A percentile compares a stretch with the other conserved stretches of the same genome.
Evolutionary conservation across 2,329 filamentous ascomycete species (phyloP).

Genomic region (Fusarium circinatum): DNA sequence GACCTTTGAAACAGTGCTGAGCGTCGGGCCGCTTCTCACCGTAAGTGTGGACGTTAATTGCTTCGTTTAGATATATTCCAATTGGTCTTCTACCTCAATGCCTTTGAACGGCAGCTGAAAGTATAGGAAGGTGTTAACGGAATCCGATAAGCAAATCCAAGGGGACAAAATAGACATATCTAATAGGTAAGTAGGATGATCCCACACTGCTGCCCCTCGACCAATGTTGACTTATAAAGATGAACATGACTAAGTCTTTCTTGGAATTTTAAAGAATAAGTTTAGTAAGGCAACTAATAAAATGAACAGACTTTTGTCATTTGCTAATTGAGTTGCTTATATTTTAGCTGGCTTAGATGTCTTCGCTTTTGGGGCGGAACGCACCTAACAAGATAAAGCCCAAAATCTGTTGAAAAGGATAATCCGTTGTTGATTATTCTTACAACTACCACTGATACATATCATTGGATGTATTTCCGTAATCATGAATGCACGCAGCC

Average conservation of each 20-base stretch:
- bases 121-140: neutral
- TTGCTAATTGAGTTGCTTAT: neutral
- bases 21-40: neutral
- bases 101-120: neutral
- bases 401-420: no score
- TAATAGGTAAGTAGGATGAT: no score
- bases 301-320: neutral
- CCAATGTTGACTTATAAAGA: no score
- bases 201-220: no score
- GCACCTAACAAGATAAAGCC: neutral
- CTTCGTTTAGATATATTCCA: rapidly evolving
- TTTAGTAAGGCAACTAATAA: neutral
- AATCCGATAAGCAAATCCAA: neutral
- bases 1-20: rapidly evolving
- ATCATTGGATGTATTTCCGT: neutral
- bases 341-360: no score
- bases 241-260: no score
- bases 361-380: neutral
- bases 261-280: no score
- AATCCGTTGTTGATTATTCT: neutral
- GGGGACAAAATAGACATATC: no score
- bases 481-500: rapidly evolving
- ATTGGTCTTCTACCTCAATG: neutral
- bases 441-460: neutral
- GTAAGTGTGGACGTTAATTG: neutral